Percentiles rank a stretch among this genome's conserved stretches.
Conservation (phyloP, 1,284 basidiomycete species). For the Apiotrichum veenhuisii region DNA sequence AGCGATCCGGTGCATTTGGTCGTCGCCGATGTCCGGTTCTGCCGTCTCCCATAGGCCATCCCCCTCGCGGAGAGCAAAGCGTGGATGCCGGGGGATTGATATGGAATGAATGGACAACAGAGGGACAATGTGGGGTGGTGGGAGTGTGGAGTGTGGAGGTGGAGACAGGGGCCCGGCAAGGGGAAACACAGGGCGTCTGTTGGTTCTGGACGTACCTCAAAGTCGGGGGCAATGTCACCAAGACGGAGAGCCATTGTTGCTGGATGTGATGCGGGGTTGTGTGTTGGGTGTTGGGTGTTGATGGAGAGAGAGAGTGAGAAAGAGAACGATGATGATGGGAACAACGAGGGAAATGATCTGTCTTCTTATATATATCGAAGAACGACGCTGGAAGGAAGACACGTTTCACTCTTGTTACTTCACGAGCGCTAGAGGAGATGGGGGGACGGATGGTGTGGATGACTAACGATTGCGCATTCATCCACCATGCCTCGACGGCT, state of each 20-base stretch:
- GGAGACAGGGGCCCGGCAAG: not conserved
- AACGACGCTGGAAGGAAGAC: not conserved
- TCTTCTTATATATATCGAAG: not conserved
- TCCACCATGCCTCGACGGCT: too few species aligned
- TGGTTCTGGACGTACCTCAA: slow-evolving; percentile 23
- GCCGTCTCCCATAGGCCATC: too few species aligned
- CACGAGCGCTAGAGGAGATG: too few species aligned
- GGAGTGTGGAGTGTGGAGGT: not conserved
- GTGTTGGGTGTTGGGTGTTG: too few species aligned
- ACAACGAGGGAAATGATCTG: not conserved
- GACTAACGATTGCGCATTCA: too few species aligned
- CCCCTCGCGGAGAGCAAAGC: not conserved
- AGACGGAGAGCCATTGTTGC: slow-evolving; percentile 43
- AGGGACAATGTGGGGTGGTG: not conserved
- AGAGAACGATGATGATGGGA: slow-evolving; percentile 1
- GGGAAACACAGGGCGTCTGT: not conserved
- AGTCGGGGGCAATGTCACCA: slow-evolving; percentile 45
- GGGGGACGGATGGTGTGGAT: too few species aligned
- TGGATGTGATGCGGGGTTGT: not conserved
- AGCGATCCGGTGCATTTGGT: too few species aligned
- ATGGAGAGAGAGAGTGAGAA: slow-evolving; percentile 5
- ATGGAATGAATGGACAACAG: too few species aligned
- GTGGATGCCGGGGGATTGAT: not conserved
- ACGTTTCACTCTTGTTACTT: not conserved
- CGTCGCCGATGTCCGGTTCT: too few species aligned